phyloP scores from a whole-genome alignment of 164 flowering plant genomes.

The Magnolia kwangsiensis region DNA sequence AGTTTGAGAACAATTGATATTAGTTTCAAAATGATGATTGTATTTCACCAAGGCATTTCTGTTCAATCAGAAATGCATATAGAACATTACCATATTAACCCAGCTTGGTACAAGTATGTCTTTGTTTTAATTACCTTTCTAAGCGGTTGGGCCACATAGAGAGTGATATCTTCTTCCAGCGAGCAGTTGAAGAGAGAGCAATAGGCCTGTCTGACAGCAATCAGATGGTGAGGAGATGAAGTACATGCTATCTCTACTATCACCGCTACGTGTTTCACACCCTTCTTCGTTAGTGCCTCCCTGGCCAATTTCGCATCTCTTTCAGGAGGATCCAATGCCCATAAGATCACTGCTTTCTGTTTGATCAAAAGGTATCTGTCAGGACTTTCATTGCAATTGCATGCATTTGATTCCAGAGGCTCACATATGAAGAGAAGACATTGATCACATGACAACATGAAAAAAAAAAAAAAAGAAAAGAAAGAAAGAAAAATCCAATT shows the following conservation, averaged over 20 bases:
- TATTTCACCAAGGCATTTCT: too few relatives aligned
- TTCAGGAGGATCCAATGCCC: conserved; percentile 70
- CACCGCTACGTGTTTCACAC: conserved; percentile 33
- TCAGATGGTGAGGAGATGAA: conserved; percentile 61
- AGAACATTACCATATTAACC: background rate
- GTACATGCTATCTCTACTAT: conserved; percentile 77
- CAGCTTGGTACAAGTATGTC: background rate
- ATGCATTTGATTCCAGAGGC: background rate
- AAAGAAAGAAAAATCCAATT: too few relatives aligned
- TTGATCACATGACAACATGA: background rate
- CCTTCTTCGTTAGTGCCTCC: conserved; percentile 47
- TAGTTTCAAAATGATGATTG: background rate
- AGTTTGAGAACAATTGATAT: background rate
- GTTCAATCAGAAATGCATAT: background rate
- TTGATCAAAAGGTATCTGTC: background rate
- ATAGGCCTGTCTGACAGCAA: conserved; percentile 64
- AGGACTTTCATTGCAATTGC: background rate
- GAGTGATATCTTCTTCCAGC: conserved; percentile 65
- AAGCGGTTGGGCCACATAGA: conserved; percentile 17
- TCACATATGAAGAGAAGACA: background rate
- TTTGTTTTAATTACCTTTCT: background rate
- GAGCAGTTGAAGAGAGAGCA: conserved; percentile 58
- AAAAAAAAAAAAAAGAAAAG: too few relatives aligned
- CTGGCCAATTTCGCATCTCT: conserved; percentile 72
- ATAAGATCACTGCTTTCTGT: conserved; percentile 69